phyloP scores from a whole-genome alignment of 2,329 filamentous ascomycete genomes.

The Rhexocercosporidium sp. region DNA sequence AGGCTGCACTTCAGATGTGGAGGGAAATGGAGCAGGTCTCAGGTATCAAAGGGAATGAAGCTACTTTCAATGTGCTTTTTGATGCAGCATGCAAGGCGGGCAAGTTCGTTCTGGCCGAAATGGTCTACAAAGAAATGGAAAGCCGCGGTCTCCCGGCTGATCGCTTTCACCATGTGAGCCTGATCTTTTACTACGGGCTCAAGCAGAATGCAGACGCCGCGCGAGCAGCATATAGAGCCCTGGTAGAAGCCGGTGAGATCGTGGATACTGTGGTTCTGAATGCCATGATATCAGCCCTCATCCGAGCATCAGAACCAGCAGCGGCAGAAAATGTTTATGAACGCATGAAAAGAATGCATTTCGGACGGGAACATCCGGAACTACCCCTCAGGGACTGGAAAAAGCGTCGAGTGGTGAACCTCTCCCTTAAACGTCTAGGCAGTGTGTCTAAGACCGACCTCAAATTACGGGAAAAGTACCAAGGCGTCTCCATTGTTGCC shows the following conservation, averaged over 20 bases:
- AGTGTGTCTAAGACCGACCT: constrained; percentile 60
- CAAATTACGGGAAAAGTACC: constrained; percentile 57
- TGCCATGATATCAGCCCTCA: constrained; percentile 79
- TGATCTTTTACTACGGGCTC: constrained; percentile 85
- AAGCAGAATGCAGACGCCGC: constrained; percentile 75
- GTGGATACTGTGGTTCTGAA: constrained; percentile 89
- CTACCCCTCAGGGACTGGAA: constrained; percentile 45
- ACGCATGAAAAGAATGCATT: constrained; percentile 70
- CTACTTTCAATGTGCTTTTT: constrained; percentile 95
- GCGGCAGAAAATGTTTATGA: constrained; percentile 83
- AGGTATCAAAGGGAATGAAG: constrained; percentile 67
- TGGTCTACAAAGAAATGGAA: constrained; percentile 82
- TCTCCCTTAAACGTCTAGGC: constrained; percentile 62
- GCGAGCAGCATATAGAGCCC: constrained; percentile 77
- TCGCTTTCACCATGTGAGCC: constrained; percentile 79
- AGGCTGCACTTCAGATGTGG: constrained; percentile 80
- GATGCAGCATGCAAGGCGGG: constrained; percentile 85
- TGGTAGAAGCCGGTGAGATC: constrained; percentile 85
- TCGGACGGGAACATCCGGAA: constrained; percentile 26
- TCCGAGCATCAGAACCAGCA: constrained; percentile 75
- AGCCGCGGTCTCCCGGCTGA: constrained; percentile 70
- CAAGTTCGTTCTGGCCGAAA: constrained; percentile 83
- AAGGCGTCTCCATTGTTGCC: constrained; percentile 67
- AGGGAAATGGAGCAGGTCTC: constrained; percentile 83
- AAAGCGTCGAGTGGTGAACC: constrained; percentile 49